These are phyloP conservation scores for Neobulgaria alba DNA, from an alignment of 2,329 filamentous ascomycete genomes.

Conservation along the genomic window DNA sequence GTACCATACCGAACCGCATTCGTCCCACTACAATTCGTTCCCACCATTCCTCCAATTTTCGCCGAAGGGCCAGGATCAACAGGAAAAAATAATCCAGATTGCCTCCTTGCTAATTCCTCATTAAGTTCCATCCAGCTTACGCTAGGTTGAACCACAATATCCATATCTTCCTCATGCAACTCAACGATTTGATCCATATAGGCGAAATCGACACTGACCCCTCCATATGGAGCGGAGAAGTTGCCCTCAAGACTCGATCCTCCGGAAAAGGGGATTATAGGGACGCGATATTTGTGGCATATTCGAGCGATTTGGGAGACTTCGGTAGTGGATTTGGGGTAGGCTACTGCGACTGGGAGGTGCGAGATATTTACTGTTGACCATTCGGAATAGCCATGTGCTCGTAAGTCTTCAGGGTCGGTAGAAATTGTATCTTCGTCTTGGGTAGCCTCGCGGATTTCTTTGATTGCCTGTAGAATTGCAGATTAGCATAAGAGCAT, in stretches of 20 bases:
- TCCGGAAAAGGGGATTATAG: conserved; percentile 76
- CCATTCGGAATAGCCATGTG: conserved; percentile 62
- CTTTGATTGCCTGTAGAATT: conserved; percentile 41
- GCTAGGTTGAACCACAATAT: conserved; percentile 83
- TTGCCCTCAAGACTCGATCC: conserved; percentile 84
- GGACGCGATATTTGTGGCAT: conserved; percentile 71
- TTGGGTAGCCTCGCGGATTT: conserved; percentile 42
- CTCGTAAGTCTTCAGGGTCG: conserved; percentile 51
- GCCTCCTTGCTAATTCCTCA: conserved; percentile 55
- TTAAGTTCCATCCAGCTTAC: conserved; percentile 92
- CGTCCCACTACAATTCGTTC: conserved; percentile 69
- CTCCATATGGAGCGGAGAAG: conserved; percentile 78
- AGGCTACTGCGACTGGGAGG: conserved; percentile 55
- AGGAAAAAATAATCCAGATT: conserved; percentile 78
- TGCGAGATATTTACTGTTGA: conserved; percentile 51
- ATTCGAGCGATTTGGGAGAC: conserved; percentile 54
- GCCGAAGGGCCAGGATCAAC: conserved; percentile 67
- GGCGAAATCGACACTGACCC: conserved; percentile 82
- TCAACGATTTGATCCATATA: conserved; percentile 77
- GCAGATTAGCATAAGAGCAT: no score
- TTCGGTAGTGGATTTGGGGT: conserved; percentile 51
- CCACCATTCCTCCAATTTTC: conserved; percentile 77
- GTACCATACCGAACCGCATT: conserved; percentile 76
- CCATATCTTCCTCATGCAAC: conserved; percentile 82
- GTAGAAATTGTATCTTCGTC: conserved; percentile 51